Percentiles rank a stretch among this genome's conserved stretches.
phyloP scores from a whole-genome alignment of 371 early-diverging fungal species.

The Amoeboradix gromovi region DNA sequence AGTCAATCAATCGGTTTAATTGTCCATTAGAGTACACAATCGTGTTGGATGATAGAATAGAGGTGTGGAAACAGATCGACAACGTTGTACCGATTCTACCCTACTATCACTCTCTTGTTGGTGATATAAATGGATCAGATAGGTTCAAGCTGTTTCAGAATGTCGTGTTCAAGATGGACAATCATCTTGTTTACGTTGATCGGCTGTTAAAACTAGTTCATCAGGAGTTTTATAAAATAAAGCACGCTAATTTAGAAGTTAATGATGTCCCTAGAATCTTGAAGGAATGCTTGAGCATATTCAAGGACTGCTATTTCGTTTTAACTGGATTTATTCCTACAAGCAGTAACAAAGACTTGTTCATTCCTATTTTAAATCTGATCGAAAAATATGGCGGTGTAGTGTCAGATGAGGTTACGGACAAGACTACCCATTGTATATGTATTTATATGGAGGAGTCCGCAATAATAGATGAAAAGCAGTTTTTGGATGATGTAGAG shows the following conservation, averaged over 20 bases:
- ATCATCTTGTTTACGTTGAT: neutral
- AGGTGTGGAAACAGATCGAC: constrained; percentile 10
- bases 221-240: neutral
- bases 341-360: neutral
- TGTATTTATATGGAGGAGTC: neutral
- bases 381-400: neutral
- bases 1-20: constrained; percentile 9
- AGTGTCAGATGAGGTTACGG: neutral
- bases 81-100: constrained; percentile 10
- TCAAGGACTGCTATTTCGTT: neutral
- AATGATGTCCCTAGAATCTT: neutral
- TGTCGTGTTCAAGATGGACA: neutral
- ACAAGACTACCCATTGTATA: neutral
- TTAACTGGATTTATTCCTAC: neutral
- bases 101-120: constrained; percentile 7
- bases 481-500: neutral
- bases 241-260: neutral
- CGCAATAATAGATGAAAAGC: neutral
- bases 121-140: constrained; percentile 10
- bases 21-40: constrained; percentile 8
- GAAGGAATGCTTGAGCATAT: neutral
- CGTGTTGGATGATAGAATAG: constrained; percentile 12
- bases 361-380: neutral
- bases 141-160: neutral
- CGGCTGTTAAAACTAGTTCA: neutral